These are phyloP conservation scores for Colletotrichum cordylinicola DNA, from an alignment of 2,329 filamentous ascomycete species.

Conservation along the genomic window DNA sequence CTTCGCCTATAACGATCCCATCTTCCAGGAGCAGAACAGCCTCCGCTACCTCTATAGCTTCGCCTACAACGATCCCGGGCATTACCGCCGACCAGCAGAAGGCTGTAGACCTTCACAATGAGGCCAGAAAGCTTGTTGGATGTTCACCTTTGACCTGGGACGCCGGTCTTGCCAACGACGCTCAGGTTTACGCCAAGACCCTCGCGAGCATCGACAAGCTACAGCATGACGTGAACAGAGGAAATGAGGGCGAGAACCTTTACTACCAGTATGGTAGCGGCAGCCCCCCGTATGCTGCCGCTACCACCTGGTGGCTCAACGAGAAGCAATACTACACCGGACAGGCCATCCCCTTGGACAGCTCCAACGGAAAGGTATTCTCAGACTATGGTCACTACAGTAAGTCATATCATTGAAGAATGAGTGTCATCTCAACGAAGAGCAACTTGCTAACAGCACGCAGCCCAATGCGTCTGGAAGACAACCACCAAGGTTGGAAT, in stretches of 20 bases:
- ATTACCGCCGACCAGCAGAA: background rate
- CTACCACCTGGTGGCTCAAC: background rate
- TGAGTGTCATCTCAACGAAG: fast-evolving
- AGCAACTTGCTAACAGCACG: background rate
- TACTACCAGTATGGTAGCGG: background rate
- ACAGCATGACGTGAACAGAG: background rate
- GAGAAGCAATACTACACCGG: background rate
- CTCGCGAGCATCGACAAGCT: background rate
- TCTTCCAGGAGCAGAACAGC: background rate
- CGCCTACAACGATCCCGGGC: background rate
- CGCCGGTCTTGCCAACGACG: background rate
- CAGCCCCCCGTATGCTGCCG: background rate
- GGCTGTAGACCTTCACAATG: constrained; percentile 1
- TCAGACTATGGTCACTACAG: constrained; percentile 30
- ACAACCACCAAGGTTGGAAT: constrained; percentile 33
- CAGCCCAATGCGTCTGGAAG: constrained; percentile 34
- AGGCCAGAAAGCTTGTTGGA: background rate
- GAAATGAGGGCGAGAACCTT: background rate
- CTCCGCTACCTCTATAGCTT: background rate
- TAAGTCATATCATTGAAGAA: background rate
- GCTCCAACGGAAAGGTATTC: background rate
- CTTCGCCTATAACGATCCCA: background rate
- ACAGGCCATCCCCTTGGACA: background rate
- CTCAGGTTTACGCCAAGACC: background rate
- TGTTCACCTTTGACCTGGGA: background rate